Conservation (phyloP, 1,284 basidiomycete genomes). For the Chondrostereum purpureum region DNA sequence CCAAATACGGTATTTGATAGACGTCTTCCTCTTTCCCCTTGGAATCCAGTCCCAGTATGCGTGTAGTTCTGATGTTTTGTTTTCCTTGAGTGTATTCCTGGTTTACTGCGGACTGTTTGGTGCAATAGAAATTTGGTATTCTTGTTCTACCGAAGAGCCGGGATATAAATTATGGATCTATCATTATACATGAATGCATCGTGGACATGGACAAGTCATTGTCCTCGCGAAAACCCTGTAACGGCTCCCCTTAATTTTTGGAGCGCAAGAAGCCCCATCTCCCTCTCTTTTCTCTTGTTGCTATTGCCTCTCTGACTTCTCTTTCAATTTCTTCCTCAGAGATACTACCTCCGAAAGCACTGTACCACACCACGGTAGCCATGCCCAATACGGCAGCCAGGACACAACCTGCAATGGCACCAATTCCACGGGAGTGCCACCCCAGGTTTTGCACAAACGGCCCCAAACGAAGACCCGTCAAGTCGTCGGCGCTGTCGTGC, state of each 20-base stretch:
- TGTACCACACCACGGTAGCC: constrained; percentile 77
- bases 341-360: constrained; percentile 51
- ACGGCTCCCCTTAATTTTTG: no score
- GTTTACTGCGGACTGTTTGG: no score
- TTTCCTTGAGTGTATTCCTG: no score
- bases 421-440: constrained; percentile 78
- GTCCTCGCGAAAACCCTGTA: no score
- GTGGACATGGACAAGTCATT: no score
- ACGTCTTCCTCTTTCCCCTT: no score
- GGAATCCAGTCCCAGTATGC: no score
- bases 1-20: constrained; percentile 15
- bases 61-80: no score
- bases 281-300: constrained; percentile 44
- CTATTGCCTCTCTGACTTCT: constrained; percentile 50
- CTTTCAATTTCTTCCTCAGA: constrained; percentile 75
- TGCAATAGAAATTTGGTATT: no score
- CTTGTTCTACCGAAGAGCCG: no score
- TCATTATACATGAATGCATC: no score
- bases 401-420: constrained; percentile 83
- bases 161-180: no score
- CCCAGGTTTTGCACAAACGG: constrained; percentile 68
- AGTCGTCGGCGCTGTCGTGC: constrained; percentile 52
- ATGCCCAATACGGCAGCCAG: constrained; percentile 80
- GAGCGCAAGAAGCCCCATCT: constrained; percentile 26
- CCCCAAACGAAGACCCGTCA: constrained; percentile 55